Base-by-base conservation (phyloP, 768 basidiomycete species). In the Lactarius quietus region DNA sequence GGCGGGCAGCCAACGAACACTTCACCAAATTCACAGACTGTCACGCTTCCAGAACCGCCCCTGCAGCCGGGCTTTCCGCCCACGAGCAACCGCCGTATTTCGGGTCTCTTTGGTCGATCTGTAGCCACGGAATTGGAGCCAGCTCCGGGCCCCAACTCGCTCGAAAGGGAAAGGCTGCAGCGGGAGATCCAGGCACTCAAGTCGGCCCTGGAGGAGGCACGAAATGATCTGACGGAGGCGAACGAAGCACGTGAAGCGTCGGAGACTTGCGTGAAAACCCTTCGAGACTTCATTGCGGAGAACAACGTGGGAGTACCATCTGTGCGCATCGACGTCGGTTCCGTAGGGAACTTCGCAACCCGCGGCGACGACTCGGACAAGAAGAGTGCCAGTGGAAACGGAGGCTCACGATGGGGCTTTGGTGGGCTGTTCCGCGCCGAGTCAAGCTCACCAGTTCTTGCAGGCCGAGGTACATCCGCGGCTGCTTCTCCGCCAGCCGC, bases 191-290 rank as follows among this genome's bases (percentile, higher is more conserved):
- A 74, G 51, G 69, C 77, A 2, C 69, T 87, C 63, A 85, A 85
- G 69, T 74, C 80, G 28, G 84, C 89, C 61, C 74, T 95, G 20
- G 86, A 87, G 38, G 83, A 82, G 35, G 79, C 83, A 20, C 84
- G 84, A 70, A 82, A 84, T 66, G 90, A 93, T 64, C 77, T 96
- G 54, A 78, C 73, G 43, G 94, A 96, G 72, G 81, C 87, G 1
- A 87, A 84, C 66, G 95, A 98, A 75, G 93, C 92, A 3, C 81
- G 86, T 56, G 87, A 93, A 72, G 95, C 95, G 4, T 92, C 90
- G 39, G 94, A 98, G 69, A 83, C 83, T 1, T 95, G 93, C 73
- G 86, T 91, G 68, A 86, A 84, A 61, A 92, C 90, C 0, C 78
- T 98, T 51, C 82, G 94, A 41, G 88, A 86, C 63, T 98, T 90